Base-by-base conservation (phyloP, 495 filamentous ascomycete species). In the Daldinia grandis region DNA sequence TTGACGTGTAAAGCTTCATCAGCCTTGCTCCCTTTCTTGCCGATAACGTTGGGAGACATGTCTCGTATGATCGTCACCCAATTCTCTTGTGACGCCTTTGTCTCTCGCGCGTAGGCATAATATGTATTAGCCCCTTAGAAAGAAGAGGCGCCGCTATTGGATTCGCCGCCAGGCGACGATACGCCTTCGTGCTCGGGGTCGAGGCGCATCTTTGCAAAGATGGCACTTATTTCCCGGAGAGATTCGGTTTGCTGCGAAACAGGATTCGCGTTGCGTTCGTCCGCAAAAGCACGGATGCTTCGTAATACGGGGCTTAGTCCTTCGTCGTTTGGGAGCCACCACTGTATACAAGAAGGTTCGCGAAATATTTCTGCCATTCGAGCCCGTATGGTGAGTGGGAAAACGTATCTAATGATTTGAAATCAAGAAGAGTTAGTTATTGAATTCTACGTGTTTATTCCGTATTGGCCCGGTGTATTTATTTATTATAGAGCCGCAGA, bases 261-360 rank as follows among this genome's bases (percentile, higher is more conserved):
- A 0, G 87, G 85, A 40, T 83, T 87, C 8, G 80, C 78, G 67
- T 88, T 88, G 51, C 92, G 88, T 55, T 94, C 90, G 68, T 92
- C 87, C 2, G 91, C 90, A 78, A 95, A 90, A 27, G 84, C 83
- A n/a, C 93, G 89, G 56, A 96, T 88, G 65, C 85, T 89, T 28
- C 90, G 91, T 35, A 96, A 82, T 31, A 95, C 86, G 5, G 86
- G 83, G 3, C 87, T 86, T 71, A 89, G 90, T 21, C 87, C 88
- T 81, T 93, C 91, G 73, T 93, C 88, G 74, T 94, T 88, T 2
- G 93, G 92, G 24, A 96, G 86, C 93, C 93, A 97, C 93, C 93
- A 97, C 38, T 90, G 85, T 58, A 86, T 83, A 63, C 92, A 83
- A 56, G 88, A 89, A 9, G 87, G 85, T 35, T 90, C 82, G 68